These are phyloP conservation scores for Trichoderma citrinoviride DNA, from an alignment of 2,329 filamentous ascomycete genomes.

Conservation along the genomic window DNA sequence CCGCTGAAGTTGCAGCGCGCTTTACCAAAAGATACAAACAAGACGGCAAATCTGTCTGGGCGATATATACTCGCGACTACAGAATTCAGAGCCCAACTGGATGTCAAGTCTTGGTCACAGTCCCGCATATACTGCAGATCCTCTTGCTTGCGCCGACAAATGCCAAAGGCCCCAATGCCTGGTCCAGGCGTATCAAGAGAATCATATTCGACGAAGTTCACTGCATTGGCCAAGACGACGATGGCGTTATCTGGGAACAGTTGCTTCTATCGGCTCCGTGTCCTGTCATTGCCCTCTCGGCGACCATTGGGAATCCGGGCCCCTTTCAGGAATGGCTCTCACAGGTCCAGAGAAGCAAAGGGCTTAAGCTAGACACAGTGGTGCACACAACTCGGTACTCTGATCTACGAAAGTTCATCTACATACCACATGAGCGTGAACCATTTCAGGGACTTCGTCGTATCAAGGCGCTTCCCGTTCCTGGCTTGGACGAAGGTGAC, in stretches of 20 bases:
- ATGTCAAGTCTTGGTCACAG: conserved; percentile 74
- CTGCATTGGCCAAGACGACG: conserved; percentile 72
- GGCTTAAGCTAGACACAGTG: conserved; percentile 64
- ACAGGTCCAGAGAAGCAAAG: conserved; percentile 60
- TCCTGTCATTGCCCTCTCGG: conserved; percentile 75
- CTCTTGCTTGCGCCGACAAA: conserved; percentile 68
- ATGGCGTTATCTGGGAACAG: conserved; percentile 77
- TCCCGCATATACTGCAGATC: conserved; percentile 75
- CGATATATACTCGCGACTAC: conserved; percentile 73
- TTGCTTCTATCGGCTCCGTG: conserved; percentile 70
- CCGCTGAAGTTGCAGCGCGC: conserved; percentile 71
- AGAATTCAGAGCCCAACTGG: conserved; percentile 69
- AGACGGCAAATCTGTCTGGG: conserved; percentile 68
- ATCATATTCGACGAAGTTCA: conserved; percentile 85
- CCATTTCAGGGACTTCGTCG: conserved; percentile 52
- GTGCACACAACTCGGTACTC: conserved; percentile 69
- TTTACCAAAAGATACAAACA: conserved; percentile 66
- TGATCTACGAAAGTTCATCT: conserved; percentile 73
- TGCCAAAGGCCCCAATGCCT: conserved; percentile 52
- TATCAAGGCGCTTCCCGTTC: conserved; percentile 41
- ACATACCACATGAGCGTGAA: conserved; percentile 49
- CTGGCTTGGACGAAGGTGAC: conserved; percentile 44
- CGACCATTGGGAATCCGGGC: conserved; percentile 72
- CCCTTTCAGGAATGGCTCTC: conserved; percentile 69
- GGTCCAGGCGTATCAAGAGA: conserved; percentile 65